Evolutionary conservation across 352 stramenopile species (phyloP).

Genomic region (Phytophthora tubulina): DNA sequence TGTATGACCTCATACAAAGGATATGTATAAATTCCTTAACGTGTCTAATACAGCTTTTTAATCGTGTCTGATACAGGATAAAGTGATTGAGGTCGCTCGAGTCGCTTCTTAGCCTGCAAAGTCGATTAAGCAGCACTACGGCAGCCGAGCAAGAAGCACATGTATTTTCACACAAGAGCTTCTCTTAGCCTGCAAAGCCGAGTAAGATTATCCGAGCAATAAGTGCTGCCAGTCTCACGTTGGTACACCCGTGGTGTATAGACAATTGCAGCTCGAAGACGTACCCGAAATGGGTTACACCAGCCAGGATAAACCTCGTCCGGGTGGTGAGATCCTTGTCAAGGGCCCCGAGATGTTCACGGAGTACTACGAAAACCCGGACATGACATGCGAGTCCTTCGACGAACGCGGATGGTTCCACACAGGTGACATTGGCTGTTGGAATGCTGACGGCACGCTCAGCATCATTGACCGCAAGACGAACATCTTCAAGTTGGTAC

Average conservation of each 20-base stretch:
- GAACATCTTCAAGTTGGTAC: not conserved
- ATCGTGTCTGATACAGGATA: no score
- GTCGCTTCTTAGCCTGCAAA: no score
- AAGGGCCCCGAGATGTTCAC: constrained; percentile 81
- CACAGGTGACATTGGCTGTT: not conserved
- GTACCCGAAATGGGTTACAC: constrained; percentile 1
- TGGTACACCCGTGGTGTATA: constrained; percentile 78
- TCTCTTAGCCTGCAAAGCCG: no score
- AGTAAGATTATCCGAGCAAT: no score
- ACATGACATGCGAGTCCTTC: not conserved
- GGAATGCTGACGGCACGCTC: not conserved
- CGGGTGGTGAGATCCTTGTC: constrained; percentile 21
- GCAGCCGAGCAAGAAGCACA: no score
- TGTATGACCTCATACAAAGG: no score
- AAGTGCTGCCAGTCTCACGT: not conserved
- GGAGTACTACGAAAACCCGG: not conserved
- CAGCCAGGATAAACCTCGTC: not conserved
- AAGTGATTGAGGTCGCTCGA: no score
- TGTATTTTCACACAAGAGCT: no score
- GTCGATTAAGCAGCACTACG: no score
- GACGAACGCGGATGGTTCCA: constrained; percentile 1
- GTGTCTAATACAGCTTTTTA: no score
- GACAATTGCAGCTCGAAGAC: constrained; percentile 74
- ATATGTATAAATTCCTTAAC: no score
- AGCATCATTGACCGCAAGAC: not conserved